Base-by-base conservation (phyloP, 441 rosid species). In the Croton laevigatus region DNA sequence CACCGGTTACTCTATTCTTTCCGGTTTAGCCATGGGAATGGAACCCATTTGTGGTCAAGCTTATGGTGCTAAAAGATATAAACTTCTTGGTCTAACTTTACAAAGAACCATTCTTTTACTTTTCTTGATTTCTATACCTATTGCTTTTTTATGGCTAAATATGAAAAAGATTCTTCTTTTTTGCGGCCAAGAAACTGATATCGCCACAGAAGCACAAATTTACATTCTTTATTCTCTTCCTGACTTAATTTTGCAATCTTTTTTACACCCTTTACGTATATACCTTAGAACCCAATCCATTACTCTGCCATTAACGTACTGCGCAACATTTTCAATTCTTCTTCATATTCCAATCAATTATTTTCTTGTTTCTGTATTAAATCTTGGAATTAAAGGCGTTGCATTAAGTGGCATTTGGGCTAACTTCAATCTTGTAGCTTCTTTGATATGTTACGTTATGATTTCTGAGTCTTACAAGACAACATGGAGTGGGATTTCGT, bases 11-110 rank as follows among this genome's bases (percentile, higher is more conserved):
- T 90, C 97, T 16, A 76, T 94, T 69, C 91, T 94, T 48, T 91
- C 96, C 1, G 97, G 97, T 62, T 91, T 94, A 17, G 85, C 98
- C 59, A 78, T 79, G 78, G 98, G 98, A 20, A 94, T 94, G 98
- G 98, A 94, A 71, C 92, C 98, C 68, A 91, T 91, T 59, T 94
- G 98, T 19, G 94, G 93, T 14, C 98, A 91, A 76, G 96, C 97
- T 73, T 91, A 88, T 81, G 98, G 97, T 60, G 98, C 98, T 57
- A 86, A 82, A 80, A 87, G 85, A 71, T 86, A 77, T 71, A 81
- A 85, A 71, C 85, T 90, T 70, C 83, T 91, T 4, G 96, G 94
- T 71, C 85, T 87, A 42, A 81, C 94, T 65, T 66, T 91, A 81
- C 96, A 91, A 73, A 80, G 89, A 77, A 85, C 96, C 4, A 78